Percentiles rank a stretch among this genome's conserved stretches.
phyloP scores from a whole-genome alignment of 345 rosid species.

The Hibiscus mutabilis region DNA sequence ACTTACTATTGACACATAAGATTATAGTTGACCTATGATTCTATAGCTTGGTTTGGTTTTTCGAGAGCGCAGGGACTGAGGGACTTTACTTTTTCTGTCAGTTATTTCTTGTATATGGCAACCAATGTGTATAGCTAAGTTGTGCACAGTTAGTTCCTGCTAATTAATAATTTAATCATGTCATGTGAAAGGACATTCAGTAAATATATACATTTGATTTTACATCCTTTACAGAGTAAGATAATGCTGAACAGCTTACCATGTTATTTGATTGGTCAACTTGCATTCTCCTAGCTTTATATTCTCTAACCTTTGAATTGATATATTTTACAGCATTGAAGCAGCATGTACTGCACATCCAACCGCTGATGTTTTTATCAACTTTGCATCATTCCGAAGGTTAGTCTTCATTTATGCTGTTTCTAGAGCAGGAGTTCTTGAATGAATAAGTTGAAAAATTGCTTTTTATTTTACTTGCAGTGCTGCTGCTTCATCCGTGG shows the following conservation, averaged over 20 bases:
- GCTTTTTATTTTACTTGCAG: constrained; percentile 31
- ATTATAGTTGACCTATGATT: not conserved
- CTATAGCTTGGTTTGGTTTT: not conserved
- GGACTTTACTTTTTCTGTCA: not conserved
- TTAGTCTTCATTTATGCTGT: constrained; percentile 5
- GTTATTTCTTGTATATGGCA: not conserved
- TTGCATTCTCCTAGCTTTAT: not conserved
- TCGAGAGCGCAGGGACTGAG: not conserved
- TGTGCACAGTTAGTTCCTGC: not conserved
- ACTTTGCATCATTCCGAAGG: constrained; percentile 96
- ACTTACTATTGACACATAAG: not conserved
- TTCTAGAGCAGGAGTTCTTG: constrained; percentile 3
- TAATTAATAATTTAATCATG: too few relatives aligned
- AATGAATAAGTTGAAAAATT: not conserved
- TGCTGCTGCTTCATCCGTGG: constrained; percentile 95
- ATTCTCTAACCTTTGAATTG: constrained; percentile 9
- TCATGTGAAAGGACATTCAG: not conserved
- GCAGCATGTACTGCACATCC: constrained; percentile 92
- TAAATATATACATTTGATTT: not conserved
- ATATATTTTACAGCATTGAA: constrained; percentile 55
- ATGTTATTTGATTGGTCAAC: not conserved
- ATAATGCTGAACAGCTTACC: not conserved
- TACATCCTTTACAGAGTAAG: not conserved
- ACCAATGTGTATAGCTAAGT: not conserved
- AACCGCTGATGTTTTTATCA: constrained; percentile 92